Percentiles rank a stretch among this genome's conserved stretches.
Conservation (phyloP, 495 filamentous ascomycete species). For the Aspergillus kassunensis region DNA sequence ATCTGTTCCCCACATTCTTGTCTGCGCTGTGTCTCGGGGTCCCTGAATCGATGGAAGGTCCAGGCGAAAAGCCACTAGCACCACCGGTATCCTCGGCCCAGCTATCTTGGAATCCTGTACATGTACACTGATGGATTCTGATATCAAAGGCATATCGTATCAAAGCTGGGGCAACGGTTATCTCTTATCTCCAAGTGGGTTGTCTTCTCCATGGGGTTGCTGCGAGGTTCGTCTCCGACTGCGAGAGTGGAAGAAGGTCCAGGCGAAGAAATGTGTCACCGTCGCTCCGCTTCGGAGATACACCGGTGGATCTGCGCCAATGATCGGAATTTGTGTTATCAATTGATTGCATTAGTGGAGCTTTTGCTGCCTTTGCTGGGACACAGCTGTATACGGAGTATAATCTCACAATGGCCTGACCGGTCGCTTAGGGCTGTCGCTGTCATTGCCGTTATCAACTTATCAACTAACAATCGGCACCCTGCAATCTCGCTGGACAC, state of each 20-base stretch:
- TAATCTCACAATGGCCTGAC: too few relatives aligned
- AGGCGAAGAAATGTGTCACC: background rate
- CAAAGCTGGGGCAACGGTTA: too few relatives aligned
- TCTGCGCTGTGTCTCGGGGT: conserved; percentile 15
- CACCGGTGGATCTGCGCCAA: background rate
- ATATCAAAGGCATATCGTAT: too few relatives aligned
- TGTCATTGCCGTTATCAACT: too few relatives aligned
- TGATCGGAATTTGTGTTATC: background rate
- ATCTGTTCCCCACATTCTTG: conserved; percentile 5
- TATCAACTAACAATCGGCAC: too few relatives aligned
- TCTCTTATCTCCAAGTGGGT: too few relatives aligned
- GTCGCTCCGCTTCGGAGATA: background rate
- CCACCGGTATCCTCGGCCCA: background rate
- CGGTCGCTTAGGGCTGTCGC: too few relatives aligned
- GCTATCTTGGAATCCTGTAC: too few relatives aligned
- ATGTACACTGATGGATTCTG: too few relatives aligned
- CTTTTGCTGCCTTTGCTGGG: background rate
- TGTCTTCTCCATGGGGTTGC: too few relatives aligned
- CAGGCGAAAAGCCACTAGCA: background rate
- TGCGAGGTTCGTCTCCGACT: background rate
- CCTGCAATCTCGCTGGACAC: too few relatives aligned
- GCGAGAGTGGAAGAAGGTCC: conserved; percentile 10
- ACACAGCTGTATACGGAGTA: too few relatives aligned
- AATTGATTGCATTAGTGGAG: background rate
- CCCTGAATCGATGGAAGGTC: background rate